Evolutionary conservation across 2,329 filamentous ascomycete genomes (phyloP), one percentile per base, ranked within the genome.

Genomic region (Hansfordia pulvinata): DNA sequence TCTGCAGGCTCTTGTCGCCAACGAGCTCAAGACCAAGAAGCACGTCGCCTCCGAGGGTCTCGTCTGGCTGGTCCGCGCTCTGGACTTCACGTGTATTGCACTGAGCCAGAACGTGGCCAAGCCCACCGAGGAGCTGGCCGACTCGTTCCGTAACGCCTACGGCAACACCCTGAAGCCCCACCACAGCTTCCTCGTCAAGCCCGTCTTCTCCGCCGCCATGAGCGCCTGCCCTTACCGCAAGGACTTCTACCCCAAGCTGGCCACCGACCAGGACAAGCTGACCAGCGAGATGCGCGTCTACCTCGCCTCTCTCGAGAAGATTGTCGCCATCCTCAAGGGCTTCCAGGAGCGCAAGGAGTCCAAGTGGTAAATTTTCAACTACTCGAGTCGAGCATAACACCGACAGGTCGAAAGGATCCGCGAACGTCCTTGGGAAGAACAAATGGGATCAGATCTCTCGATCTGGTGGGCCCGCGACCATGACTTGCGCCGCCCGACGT

Each of bases 131-230:
- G 85, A 94, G 58, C 79, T 98, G 35, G 66, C 80, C 33, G 66
- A 71, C 39, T 93, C 85, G 25, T 98, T 98, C 77, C 76, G 81
- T 44, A 59, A 62, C 30, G 82, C 86, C 40, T 98, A 98, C 60
- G 70, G 68, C 49, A 64, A 62, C 43, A 94, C 88, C 26, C 78
- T 98, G 44, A 93, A 93, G 63, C 81, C 80, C 15, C 76, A 93
- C 62, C 90, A 98, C 65, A 74, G 67, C 48, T 85, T 93, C 56
- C 43, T 94, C 35, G 62, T 94, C 44, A 93, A 93, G 68, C 84
- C 84, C 34, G 67, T 94, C 49, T 96, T 96, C 69, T 80, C 69
- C 42, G 79, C 85, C 35, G 88, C 88, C 51, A 93, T 98, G 85
- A 71, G 72, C 41, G 86, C 85, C 11, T 88, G 81, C 40, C 90